Base-by-base conservation (phyloP, 495 filamentous ascomycete genomes). In the Penicillium ucsense region DNA sequence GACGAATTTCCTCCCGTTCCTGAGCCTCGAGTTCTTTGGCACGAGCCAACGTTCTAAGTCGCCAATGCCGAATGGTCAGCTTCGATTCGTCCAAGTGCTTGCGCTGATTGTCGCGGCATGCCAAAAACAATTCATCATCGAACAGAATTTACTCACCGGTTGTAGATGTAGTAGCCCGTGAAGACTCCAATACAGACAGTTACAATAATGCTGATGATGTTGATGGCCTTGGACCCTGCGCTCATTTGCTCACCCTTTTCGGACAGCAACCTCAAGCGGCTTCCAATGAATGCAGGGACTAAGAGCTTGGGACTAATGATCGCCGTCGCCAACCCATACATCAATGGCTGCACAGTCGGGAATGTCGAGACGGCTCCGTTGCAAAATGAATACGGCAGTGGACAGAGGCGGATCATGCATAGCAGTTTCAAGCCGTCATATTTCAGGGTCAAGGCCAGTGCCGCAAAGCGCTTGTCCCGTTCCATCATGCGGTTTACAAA, bases 291-390 rank as follows among this genome's bases (percentile, higher is more conserved):
- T 41, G 95, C 79, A 50, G 89, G 88, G n/a, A 97, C 81, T 49
- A 95, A 65, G 35, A 98, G 71, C 60, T 95, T 96, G 7, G 92
- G 92, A 1, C 78, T 74, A 8, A 82, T 75, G 9, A 85, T 64
- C 1, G 86, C 82, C 5, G 92, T 97, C 1, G 94, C 91, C 35
- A 85, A 56, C 31, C 80, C 85, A 61, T 94, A 97, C 53, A 75
- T 76, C 61, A 76, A 64, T 10, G 85, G 83, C 41, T 81, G 74
- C 5, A 98, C 86, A 5, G 88, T 94, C 3, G 87, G 89, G 53
- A 98, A 89, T 2, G 91, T 96, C 12, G 88, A 87, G 30, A 98
- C 79, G 27, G 92, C 94, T 12, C 89, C 92, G 57, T 98, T 98
- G 56, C 86, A 89, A 47, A 96, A 70, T 27, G 86, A 91, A 61